Base-by-base conservation (phyloP, 495 filamentous ascomycete genomes). In the Filosporella fistucella region DNA sequence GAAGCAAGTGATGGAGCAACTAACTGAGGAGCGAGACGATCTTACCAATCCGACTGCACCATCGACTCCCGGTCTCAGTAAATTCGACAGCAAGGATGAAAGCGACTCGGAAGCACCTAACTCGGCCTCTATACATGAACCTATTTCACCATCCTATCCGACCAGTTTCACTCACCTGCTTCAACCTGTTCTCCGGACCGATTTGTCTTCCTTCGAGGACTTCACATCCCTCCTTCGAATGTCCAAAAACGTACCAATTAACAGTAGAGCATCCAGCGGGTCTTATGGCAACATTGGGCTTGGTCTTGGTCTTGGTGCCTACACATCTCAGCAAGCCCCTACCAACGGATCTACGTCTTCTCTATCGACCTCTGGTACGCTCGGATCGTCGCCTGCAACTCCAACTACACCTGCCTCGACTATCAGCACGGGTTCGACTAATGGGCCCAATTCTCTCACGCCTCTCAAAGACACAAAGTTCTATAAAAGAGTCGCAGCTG, bases 1-100 rank as follows among this genome's bases (percentile, higher is more conserved):
- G 32, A 97, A 97, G 63, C 72, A 75, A 6, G 88, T 94, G 45
- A 88, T 98, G 85, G 88, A 95, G 69, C 77, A 82, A 41, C 88
- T 95, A 80, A 76, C 75, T n/a, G 66, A 73, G 29, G 80, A 88
- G 48, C 77, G 77, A 42, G 88, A 91, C 49, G 88, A 84, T n/a
- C 54, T 52, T 46, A 57, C 54, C 12, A 60, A 57, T 45, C 47
- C 37, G 7, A 60, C 68, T 53, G 81, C 74, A 56, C 93, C 77
- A 34, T 83, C 71, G 51, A 94, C 77, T 55, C 90, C 77, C 53
- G 82, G 66, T 45, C 72, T 63, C 61, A 57, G 43, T 47, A 60
- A 68, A 42, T 61, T 72, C 32, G 58, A 60, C 51, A 68, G 65
- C 63, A 74, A 67, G 47, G 69, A 74, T 29, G 71, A 75, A 21